phyloP scores from a whole-genome alignment of 2,329 filamentous ascomycete genomes.

The Colletotrichum chrysophilum region DNA sequence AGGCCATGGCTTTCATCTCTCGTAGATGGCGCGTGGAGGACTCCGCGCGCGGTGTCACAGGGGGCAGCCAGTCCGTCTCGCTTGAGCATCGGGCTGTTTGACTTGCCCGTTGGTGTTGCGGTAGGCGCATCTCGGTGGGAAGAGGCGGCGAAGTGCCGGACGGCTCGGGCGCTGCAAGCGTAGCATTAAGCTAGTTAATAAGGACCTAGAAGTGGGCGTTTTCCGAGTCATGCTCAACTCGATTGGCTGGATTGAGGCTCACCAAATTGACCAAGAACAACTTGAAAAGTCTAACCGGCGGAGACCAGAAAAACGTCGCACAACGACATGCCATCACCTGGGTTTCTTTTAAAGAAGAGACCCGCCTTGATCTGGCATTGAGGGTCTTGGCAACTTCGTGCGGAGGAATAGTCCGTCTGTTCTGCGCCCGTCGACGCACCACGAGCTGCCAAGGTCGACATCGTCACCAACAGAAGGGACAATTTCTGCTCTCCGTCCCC shows the following conservation, averaged over 20 bases:
- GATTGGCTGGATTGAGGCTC: not conserved
- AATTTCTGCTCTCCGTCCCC: not conserved
- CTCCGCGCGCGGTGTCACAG: not conserved
- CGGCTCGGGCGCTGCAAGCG: not conserved
- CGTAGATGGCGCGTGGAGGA: not conserved
- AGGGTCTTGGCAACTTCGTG: constrained; percentile 1
- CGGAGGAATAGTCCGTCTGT: not conserved
- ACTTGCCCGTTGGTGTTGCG: not conserved
- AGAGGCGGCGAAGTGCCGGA: not conserved
- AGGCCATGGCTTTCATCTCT: not conserved
- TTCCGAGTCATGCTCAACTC: constrained; percentile 3
- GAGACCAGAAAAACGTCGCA: not conserved
- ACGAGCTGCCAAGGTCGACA: not conserved
- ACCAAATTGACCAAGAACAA: constrained; percentile 8
- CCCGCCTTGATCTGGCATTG: constrained; percentile 2
- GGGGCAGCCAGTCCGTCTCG: not conserved
- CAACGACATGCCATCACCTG: not conserved
- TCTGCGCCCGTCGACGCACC: not conserved
- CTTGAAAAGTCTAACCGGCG: not conserved
- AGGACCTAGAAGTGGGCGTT: not conserved
- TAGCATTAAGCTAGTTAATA: not conserved
- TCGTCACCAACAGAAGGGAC: not conserved
- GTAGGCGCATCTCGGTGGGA: not conserved
- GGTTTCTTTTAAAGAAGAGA: not conserved
- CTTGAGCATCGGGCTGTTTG: not conserved